Base-by-base conservation (phyloP, 345 rosid species). In the Arabis hirsuta region DNA sequence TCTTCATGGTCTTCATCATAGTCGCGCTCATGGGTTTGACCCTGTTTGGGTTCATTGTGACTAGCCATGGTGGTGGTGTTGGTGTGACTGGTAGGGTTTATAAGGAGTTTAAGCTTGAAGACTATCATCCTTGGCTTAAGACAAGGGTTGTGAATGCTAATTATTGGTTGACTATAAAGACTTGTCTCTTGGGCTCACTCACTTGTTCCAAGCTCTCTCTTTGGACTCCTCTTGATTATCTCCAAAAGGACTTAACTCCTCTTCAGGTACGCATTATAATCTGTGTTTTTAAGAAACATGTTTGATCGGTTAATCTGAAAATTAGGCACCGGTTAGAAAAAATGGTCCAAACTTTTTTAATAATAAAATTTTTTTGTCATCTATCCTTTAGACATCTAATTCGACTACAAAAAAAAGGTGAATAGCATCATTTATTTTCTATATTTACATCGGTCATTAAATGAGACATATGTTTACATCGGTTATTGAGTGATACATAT, bases 181-280 rank as follows among this genome's bases (percentile, higher is more conserved):
- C 89, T 43, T 92, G 98, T 73, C 69, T 95, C 12, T 46, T 86
- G 79, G 90, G 89, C 45, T 88, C 99, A 10, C 79, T 77, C 55
- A 79, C 94, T 68, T 95, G 99, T 64, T 78, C 72, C 0, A 83
- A 87, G 53, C 65, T 95, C 69, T 84, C 83, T 43, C 32, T 78
- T 45, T 92, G 98, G 99, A 88, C 96, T 53, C 97, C 99, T 60
- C 55, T 88, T 52, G 98, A 95, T 80, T 95, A 95, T 73, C 71
- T 75, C 12, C 68, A 82, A 57, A 87, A 62, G 27, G 85, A 81
- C 69, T 81, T 88, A 87, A 57, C 96, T 71, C 97, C 97, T 2
- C 36, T 92, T 6, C 97, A 95, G 97, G 99, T 91, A 67, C 19
- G 9, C 22, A 0, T 32, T 56, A 11, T 32, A 58, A 26, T 34